Conservation (phyloP, 345 rosid species). For the Euphorbia peplus region DNA sequence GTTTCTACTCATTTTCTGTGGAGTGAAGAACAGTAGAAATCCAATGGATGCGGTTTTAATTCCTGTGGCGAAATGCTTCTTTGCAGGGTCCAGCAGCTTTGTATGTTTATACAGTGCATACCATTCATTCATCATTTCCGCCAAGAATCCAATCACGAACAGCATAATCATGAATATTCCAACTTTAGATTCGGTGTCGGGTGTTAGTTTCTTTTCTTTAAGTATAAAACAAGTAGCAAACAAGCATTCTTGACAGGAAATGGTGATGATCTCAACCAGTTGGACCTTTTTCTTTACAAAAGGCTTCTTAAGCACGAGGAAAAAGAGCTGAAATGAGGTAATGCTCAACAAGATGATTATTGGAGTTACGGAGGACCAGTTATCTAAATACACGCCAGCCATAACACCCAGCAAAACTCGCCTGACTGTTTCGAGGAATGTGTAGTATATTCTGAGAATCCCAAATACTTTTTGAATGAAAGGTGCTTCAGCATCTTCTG, state of each 20-base stretch:
- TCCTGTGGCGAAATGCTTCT: slow-evolving; percentile 50
- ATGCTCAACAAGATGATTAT: slow-evolving; percentile 49
- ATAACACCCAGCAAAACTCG: slow-evolving; percentile 59
- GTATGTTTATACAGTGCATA: slow-evolving; percentile 66
- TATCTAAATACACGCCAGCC: slow-evolving; percentile 57
- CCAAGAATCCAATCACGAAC: slow-evolving; percentile 63
- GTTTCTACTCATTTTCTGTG: slow-evolving; percentile 42
- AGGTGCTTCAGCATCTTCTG: slow-evolving; percentile 93
- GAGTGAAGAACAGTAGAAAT: slow-evolving; percentile 47
- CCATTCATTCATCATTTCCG: slow-evolving; percentile 64
- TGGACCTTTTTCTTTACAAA: slow-evolving; percentile 90
- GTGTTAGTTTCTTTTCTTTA: slow-evolving; percentile 37
- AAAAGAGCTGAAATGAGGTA: slow-evolving; percentile 81
- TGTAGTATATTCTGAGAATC: slow-evolving; percentile 89
- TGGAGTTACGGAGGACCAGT: slow-evolving; percentile 50
- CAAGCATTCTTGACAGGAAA: slow-evolving; percentile 55
- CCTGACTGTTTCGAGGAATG: slow-evolving; percentile 56
- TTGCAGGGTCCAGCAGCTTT: slow-evolving; percentile 48
- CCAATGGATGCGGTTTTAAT: slow-evolving; percentile 63
- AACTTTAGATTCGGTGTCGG: slow-evolving; percentile 36
- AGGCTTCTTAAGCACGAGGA: slow-evolving; percentile 82
- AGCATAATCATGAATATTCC: slow-evolving; percentile 65
- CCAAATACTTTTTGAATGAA: slow-evolving; percentile 87
- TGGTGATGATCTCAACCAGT: slow-evolving; percentile 69
- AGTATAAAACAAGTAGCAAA: slow-evolving; percentile 54